phyloP scores from a whole-genome alignment of 805 yeast species.

The Myxozyma monticola region DNA sequence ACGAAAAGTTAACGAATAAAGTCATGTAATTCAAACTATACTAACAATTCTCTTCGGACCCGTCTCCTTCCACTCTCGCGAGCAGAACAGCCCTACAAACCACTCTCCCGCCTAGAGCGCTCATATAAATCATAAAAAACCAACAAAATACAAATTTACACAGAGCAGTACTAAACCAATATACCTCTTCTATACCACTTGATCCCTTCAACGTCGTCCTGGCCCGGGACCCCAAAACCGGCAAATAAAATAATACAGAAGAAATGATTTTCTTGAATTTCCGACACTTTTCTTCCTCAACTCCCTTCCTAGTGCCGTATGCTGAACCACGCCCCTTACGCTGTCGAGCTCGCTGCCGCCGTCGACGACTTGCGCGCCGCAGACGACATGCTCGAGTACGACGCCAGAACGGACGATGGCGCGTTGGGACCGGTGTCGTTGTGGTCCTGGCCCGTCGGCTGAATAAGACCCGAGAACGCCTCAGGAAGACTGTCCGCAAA shows the following conservation, averaged over 20 bases:
- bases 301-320: neutral
- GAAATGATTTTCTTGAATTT: neutral
- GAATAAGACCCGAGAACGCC: slow-evolving; percentile 64
- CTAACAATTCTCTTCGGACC: no score
- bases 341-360: neutral
- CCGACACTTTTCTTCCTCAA: neutral
- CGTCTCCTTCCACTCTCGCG: no score
- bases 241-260: neutral
- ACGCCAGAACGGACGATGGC: slow-evolving; percentile 50
- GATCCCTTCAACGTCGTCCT: neutral
- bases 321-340: no score
- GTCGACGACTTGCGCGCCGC: slow-evolving; percentile 23
- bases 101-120: no score
- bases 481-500: slow-evolving; percentile 39
- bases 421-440: slow-evolving; percentile 75
- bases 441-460: slow-evolving; percentile 78
- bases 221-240: neutral
- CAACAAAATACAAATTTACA: no score
- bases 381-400: slow-evolving; percentile 23
- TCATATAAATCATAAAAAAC: no score
- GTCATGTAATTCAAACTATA: no score
- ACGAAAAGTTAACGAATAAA: no score
- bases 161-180: no score
- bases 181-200: no score
- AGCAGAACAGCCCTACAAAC: no score